phyloP scores from a whole-genome alignment of 345 rosid genomes.

The Alliaria petiolata region DNA sequence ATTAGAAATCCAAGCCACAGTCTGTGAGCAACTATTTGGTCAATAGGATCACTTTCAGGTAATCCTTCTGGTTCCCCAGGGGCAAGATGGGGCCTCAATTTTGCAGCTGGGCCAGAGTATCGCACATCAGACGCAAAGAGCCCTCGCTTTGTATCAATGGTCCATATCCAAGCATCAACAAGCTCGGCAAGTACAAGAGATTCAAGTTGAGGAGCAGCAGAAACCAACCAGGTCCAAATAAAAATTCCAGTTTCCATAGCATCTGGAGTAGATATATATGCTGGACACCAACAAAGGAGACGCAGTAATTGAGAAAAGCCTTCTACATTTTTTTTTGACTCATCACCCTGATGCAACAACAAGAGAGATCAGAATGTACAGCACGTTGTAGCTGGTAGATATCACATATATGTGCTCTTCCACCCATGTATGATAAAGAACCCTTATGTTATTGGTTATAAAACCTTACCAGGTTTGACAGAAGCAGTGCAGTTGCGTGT shows the following conservation, averaged over 20 bases:
- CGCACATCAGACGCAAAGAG: conserved; percentile 88
- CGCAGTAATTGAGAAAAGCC: conserved; percentile 93
- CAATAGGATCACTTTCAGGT: conserved; percentile 78
- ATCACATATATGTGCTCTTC: conserved; percentile 14
- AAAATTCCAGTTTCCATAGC: conserved; percentile 98
- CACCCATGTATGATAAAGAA: not conserved
- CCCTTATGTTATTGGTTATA: not conserved
- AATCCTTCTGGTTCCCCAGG: conserved; percentile 85
- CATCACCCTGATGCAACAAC: conserved; percentile 50
- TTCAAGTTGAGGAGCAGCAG: conserved; percentile 94
- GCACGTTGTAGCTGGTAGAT: conserved; percentile 10
- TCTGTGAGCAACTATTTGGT: conserved; percentile 93
- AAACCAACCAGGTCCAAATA: conserved; percentile 98
- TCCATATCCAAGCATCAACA: conserved; percentile 99
- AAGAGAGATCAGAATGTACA: conserved; percentile 23
- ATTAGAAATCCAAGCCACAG: conserved; percentile 93
- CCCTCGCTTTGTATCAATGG: conserved; percentile 94
- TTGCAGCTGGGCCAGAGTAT: conserved; percentile 89
- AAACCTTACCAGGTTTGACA: conserved; percentile 82
- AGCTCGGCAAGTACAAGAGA: conserved; percentile 96
- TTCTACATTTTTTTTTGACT: conserved; percentile 71
- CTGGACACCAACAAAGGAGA: conserved; percentile 99
- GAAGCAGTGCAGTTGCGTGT: conserved; percentile 90
- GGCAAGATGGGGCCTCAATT: conserved; percentile 89
- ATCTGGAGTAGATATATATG: conserved; percentile 87